These are phyloP conservation scores for Phalaenopsis aphrodite DNA, from an alignment of 106 monocot species.

Conservation along the genomic window DNA sequence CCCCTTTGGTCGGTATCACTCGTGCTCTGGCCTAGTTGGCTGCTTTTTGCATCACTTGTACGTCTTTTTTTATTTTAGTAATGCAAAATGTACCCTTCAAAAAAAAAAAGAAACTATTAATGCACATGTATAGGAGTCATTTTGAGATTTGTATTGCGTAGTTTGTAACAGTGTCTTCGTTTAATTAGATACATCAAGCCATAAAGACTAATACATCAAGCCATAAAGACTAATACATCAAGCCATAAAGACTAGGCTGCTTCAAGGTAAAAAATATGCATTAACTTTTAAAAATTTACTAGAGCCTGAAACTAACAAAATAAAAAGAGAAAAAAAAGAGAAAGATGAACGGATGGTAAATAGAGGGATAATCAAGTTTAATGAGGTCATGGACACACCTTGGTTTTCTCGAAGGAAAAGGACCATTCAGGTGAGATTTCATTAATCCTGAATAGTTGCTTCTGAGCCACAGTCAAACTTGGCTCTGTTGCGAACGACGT, in stretches of 20 bases:
- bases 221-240: no score
- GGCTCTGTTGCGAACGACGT: slow-evolving; percentile 12
- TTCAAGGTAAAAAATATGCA: neutral
- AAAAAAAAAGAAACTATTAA: no score
- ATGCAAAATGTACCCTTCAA: no score
- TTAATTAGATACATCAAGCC: neutral
- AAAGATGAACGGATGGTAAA: neutral
- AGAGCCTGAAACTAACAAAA: neutral
- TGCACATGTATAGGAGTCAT: neutral
- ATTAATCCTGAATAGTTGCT: slow-evolving; percentile 43
- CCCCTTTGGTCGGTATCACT: no score
- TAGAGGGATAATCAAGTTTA: neutral
- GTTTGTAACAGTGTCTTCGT: neutral
- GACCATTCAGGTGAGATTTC: slow-evolving; percentile 91
- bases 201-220: neutral
- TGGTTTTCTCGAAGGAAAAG: slow-evolving; percentile 53
- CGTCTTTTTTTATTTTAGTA: no score
- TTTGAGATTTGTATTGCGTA: neutral
- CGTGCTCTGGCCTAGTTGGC: no score
- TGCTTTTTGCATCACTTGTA: no score
- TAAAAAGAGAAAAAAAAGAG: neutral
- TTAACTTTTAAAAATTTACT: neutral
- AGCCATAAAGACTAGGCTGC: neutral
- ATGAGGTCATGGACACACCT: slow-evolving; percentile 25
- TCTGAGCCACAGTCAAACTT: slow-evolving; percentile 32